These are phyloP conservation scores for Suzukiozyma palmioleophila DNA, from an alignment of 1,139 yeast genomes.

Conservation along the genomic window DNA sequence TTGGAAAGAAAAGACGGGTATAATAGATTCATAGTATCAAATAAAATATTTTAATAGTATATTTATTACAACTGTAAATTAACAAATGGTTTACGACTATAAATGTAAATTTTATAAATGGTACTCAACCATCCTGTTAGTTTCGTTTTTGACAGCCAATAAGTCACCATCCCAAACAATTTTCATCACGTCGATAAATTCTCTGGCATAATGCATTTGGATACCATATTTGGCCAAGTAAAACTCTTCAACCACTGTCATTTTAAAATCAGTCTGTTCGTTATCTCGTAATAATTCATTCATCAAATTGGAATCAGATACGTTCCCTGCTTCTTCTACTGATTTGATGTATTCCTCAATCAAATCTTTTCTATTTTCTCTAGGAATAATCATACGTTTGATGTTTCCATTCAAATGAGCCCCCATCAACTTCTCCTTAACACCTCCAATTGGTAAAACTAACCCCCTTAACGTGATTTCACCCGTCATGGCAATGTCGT, in stretches of 20 bases:
- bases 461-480: conserved; percentile 85
- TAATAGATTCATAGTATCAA: conserved; percentile 4
- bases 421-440: conserved; percentile 78
- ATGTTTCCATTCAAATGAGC: conserved; percentile 65
- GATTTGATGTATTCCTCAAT: conserved; percentile 50
- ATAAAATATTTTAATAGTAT: neutral
- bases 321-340: conserved; percentile 26
- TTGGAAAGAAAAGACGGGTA: conserved; percentile 25
- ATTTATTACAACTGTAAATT: neutral
- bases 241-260: conserved; percentile 44
- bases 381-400: conserved; percentile 61
- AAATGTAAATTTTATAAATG: conserved; percentile 24
- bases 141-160: conserved; percentile 25
- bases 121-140: conserved; percentile 32
- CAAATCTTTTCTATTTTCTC: conserved; percentile 66
- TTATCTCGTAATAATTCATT: conserved; percentile 37
- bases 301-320: conserved; percentile 17
- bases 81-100: neutral
- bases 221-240: conserved; percentile 51
- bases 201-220: conserved; percentile 60
- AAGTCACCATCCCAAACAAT: conserved; percentile 59
- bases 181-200: conserved; percentile 71
- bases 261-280: conserved; percentile 23
- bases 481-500: conserved; percentile 86
- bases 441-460: conserved; percentile 86